Conservation (phyloP, 257 asterid species). For the Salvia miltiorrhiza region DNA sequence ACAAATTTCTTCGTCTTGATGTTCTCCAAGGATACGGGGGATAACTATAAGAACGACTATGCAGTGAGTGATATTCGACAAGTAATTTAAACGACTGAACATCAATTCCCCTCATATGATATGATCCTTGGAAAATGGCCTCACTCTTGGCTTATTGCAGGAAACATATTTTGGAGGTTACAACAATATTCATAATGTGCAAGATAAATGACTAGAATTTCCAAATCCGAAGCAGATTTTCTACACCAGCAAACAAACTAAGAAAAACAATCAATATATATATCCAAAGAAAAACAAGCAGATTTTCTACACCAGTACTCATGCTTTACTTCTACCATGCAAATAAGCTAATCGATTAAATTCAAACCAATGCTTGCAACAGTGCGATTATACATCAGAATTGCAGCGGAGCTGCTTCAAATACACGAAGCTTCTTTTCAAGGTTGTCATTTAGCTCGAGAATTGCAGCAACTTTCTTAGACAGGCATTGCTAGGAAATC, state of each 20-base stretch:
- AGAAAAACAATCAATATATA: too few species aligned
- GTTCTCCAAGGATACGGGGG: slow-evolving; percentile 73
- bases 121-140: neutral
- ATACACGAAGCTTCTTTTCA: slow-evolving; percentile 69
- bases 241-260: too few species aligned
- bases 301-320: too few species aligned
- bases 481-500: neutral
- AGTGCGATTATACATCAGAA: neutral
- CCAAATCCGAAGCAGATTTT: too few species aligned
- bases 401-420: slow-evolving; percentile 92
- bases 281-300: too few species aligned
- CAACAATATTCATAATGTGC: neutral
- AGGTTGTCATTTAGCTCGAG: slow-evolving; percentile 91
- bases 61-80: neutral
- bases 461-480: slow-evolving; percentile 77
- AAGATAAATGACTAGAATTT: neutral
- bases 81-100: neutral
- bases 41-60: slow-evolving; percentile 37
- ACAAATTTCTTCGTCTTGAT: slow-evolving; percentile 76
- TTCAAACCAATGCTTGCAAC: neutral
- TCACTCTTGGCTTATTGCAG: neutral
- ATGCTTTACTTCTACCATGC: too few species aligned
- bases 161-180: neutral
- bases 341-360: neutral
- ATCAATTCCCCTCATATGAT: neutral